A percentile compares a stretch with the other conserved stretches of the same genome.
Evolutionary conservation across 106 monocot genomes (phyloP).

Genomic region (Dendrobium huoshanense): DNA sequence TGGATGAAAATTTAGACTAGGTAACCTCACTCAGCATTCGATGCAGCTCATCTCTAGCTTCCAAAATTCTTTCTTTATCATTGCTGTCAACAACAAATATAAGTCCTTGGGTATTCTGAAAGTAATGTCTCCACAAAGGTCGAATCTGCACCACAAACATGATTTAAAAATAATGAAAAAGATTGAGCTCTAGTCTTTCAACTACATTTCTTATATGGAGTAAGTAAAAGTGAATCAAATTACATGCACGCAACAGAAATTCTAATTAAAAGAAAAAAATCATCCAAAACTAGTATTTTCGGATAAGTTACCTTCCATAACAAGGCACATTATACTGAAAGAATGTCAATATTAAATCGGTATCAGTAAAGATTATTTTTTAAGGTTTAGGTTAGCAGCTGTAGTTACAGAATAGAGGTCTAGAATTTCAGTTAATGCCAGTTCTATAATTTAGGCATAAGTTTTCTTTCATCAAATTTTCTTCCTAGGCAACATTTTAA

Average conservation of each 20-base stretch:
- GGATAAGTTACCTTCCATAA: neutral
- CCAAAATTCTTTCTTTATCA: conserved; percentile 21
- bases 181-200: neutral
- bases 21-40: conserved; percentile 24
- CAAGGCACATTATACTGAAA: neutral
- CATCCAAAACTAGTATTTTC: neutral
- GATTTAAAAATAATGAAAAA: neutral
- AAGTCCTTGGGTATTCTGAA: conserved; percentile 25
- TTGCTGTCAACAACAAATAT: conserved; percentile 29
- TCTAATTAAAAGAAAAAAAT: neutral
- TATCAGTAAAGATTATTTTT: neutral
- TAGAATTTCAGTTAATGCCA: neutral
- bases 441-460: neutral
- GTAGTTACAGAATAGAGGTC: neutral
- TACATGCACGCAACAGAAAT: neutral
- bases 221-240: neutral
- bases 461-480: neutral
- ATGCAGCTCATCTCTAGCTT: conserved; percentile 25
- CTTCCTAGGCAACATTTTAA: neutral
- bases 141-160: conserved; percentile 16
- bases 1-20: neutral
- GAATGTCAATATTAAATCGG: neutral
- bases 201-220: neutral
- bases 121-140: conserved; percentile 29
- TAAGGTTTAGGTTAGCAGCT: neutral